Evolutionary conservation across 1,284 basidiomycete species (phyloP), one percentile per base, ranked within the genome.

Genomic region (Melampsora occidentalis): DNA sequence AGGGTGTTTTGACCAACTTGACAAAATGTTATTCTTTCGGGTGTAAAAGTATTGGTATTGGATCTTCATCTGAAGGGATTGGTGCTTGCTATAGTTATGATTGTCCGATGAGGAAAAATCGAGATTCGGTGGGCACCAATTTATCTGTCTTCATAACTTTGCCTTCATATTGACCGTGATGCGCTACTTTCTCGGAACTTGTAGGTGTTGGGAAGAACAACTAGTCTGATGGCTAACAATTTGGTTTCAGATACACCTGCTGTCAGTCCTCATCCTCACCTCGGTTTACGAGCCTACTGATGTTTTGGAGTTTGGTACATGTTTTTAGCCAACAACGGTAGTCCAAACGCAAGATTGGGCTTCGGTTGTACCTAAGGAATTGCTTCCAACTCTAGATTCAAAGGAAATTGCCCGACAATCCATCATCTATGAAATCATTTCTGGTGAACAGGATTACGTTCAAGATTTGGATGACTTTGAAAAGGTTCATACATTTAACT

Each of bases 361-460:
- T 2, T 86, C 88, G 69, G 88, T 88, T 2, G 89, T 95, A 2
- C 87, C 92, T 66, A 85, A 85, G 25, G 85, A 90, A 66, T 83
- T 96, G 18, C 85, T 96, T 35, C 85, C 84, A 0, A 87, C 88
- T 20, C 84, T 97, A 16, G 88, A 90, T 0, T 87, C 90, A 71
- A 89, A 87, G 79, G 93, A 97, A 83, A 87, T 93, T 69, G 89
- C 89, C 78, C 89, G 94, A 14, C 97, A 98, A 83, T 89, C 91
- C 57, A 89, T 96, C 81, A 96, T 99, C 73, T 89, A 91, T 81
- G 94, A 95, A 83, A 89, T 95, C 49, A 91, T 99, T 78, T 88
- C 88, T 81, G 91, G 93, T 78, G 96, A 99, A 84, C 90, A 92
- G 80, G 90, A 93, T 81, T 98, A 97, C 81, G 86, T 95, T 57